These are phyloP conservation scores for Paradendryphiella salina DNA, from an alignment of 2,329 filamentous ascomycete species.

Conservation along the genomic window DNA sequence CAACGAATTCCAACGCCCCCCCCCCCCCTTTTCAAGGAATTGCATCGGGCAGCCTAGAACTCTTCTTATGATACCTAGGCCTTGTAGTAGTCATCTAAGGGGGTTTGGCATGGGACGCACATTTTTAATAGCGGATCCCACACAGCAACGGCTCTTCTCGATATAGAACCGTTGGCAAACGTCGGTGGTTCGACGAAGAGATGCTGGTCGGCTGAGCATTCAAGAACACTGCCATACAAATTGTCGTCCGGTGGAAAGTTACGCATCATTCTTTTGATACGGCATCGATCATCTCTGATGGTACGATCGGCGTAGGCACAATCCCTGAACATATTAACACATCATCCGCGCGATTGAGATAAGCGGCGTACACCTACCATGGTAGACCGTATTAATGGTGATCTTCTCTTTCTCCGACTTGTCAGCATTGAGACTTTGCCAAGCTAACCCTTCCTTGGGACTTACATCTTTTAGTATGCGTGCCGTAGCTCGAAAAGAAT, in stretches of 20 bases:
- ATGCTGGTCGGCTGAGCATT: constrained; percentile 51
- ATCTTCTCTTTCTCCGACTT: constrained; percentile 52
- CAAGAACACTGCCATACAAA: constrained; percentile 51
- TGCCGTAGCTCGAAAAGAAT: constrained; percentile 31
- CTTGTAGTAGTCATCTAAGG: constrained; percentile 1
- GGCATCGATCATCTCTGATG: constrained; percentile 34
- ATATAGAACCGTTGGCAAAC: constrained; percentile 49
- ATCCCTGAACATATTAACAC: constrained; percentile 41
- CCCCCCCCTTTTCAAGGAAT: constrained; percentile 18
- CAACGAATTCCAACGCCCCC: not conserved
- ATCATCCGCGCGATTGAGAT: not conserved
- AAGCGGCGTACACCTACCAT: constrained; percentile 21
- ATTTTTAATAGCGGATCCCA: constrained; percentile 56
- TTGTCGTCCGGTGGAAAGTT: constrained; percentile 44
- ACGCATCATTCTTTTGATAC: constrained; percentile 31
- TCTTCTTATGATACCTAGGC: constrained; percentile 47
- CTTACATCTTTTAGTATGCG: constrained; percentile 28
- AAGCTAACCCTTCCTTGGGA: not conserved
- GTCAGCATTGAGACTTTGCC: constrained; percentile 3
- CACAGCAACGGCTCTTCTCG: constrained; percentile 51
- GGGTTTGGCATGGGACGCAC: constrained; percentile 12
- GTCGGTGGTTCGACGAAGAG: constrained; percentile 46
- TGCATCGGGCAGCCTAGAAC: constrained; percentile 49
- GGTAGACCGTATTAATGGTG: constrained; percentile 55
- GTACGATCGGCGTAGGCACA: constrained; percentile 48